Base-by-base conservation (phyloP, 257 asterid genomes). In the Solanum corneliomulleri region DNA sequence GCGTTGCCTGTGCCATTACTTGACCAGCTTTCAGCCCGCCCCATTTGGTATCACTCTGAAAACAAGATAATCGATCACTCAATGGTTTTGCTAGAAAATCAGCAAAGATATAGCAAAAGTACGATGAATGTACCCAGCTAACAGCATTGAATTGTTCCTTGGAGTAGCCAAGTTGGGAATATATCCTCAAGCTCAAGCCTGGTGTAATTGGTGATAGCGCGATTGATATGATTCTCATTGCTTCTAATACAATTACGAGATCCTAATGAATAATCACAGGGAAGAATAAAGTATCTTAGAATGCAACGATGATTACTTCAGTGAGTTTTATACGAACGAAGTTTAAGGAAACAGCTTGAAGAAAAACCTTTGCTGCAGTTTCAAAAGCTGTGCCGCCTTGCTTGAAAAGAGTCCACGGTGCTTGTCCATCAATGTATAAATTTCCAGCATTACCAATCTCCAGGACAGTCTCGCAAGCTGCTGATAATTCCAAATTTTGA, bases 351-450 rank as follows among this genome's bases (percentile, higher is more conserved):
- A 80, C 2, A 16, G 10, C 42, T 80, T 78, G 69, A 29, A 6
- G 45, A 18, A 81, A 47, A 72, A 94, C 98, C 98, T 94, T 96
- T 88, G 99, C 93, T 81, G 99, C 99, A 89, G 97, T 91, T 91
- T 91, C 93, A 45, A 92, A 92, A 88, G 95, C 96, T 85, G 92
- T 84, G 39, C 92, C 96, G 84, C 98, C 99, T 94, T 94, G 93
- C 91, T 97, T 97, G 90, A 97, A 95, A 88, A 94, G 95, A 49
- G 96, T 93, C 99, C 99, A 97, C 6, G 99, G 99, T 66, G 95
- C 96, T 86, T 90, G 94, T 91, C 92, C 93, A 89, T 97, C 92
- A 4, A 95, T 94, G 86, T 93, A 95, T 84, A 89, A 89, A 85
- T 97, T 97, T 77, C 99, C 98, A 71, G 97, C 98, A 90, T 86